Base-by-base conservation (phyloP, 1,139 yeast genomes). In the Kodamaea suecica region DNA sequence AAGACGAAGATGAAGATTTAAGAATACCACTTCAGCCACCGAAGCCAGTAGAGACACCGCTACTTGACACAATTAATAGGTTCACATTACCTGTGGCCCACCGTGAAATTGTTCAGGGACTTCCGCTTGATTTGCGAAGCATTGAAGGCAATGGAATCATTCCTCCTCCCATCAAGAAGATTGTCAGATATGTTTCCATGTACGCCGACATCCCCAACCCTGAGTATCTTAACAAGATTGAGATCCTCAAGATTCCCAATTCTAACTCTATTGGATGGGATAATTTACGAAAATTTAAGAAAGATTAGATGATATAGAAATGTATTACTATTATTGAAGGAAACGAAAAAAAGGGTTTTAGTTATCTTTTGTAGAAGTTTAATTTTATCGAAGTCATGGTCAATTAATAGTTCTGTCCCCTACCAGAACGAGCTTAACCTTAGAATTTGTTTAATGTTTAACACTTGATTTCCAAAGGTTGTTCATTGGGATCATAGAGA, bases 251-350 rank as follows among this genome's bases (percentile, higher is more conserved):
- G 48, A 55, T 70, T 30, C 76, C 76, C 3, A 70, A 69, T 47
- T 61, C 72, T 16, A 70, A 70, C 41, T 53, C 66, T n/a, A 38
- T 70, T 32, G 76, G 69, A 2, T 70, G 75, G 76, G 75, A 68
- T 38, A 70, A 70, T 40, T 49, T 70, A 36, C 57, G 60, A 38
- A 66, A 64, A 46, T 69, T 58, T 41, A 55, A 55, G 27, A 45
- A 19, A 19, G 21, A 19, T 19, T 19, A 19, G 21, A 19, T n/a
- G n/a, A n/a, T n/a, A n/a, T n/a, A n/a, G n/a, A n/a, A n/a, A n/a
- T n/a, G n/a, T n/a, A n/a, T n/a, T n/a, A n/a, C n/a, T n/a, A n/a
- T n/a, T n/a, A n/a, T n/a, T n/a, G n/a, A n/a, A n/a, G n/a, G n/a
- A n/a, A n/a, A n/a, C n/a, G n/a, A n/a, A n/a, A n/a, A n/a, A n/a